A percentile compares a stretch with the other conserved stretches of the same genome.
These are phyloP conservation scores for Aspergillus steynii DNA, from an alignment of 495 filamentous ascomycete genomes.

Conservation along the genomic window DNA sequence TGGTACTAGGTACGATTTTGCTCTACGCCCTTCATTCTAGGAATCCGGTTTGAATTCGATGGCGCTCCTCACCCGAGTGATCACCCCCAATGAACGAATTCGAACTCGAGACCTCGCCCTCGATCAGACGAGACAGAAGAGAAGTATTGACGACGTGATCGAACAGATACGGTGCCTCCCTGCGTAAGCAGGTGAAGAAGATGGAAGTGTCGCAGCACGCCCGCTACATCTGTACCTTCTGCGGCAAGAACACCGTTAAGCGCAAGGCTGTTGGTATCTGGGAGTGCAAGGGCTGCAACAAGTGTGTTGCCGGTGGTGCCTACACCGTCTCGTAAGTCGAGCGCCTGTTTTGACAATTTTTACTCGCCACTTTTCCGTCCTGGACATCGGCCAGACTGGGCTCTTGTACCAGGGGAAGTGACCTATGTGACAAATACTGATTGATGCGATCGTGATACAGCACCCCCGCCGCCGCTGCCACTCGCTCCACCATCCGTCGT, in stretches of 20 bases:
- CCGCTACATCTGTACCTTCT: constrained; percentile 85
- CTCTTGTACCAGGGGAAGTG: background rate
- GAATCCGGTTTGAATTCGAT: constrained; percentile 26
- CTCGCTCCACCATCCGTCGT: constrained; percentile 95
- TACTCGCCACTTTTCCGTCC: background rate
- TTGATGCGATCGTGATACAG: constrained; percentile 44
- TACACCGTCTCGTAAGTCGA: constrained; percentile 91
- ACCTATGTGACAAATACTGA: constrained; percentile 24
- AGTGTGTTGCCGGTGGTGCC: constrained; percentile 93
- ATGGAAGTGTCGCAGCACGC: constrained; percentile 98
- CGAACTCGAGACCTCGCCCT: constrained; percentile 10
- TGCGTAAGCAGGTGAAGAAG: constrained; percentile 99
- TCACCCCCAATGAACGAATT: constrained; percentile 7
- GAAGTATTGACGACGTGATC: constrained; percentile 31
- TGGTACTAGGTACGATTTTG: constrained; percentile 59
- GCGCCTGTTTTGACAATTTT: constrained; percentile 8
- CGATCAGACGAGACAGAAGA: constrained; percentile 14
- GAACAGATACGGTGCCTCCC: constrained; percentile 93
- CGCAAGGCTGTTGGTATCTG: constrained; percentile 92
- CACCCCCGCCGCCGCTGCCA: constrained; percentile 93
- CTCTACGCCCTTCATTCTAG: constrained; percentile 21
- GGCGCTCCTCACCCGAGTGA: constrained; percentile 21
- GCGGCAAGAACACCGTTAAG: constrained; percentile 94
- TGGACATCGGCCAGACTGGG: background rate
- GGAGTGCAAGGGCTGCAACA: constrained; percentile 90